Evolutionary conservation across 352 stramenopile species (phyloP), one percentile per base, ranked within the genome.

Genomic region (Pythium angustatum): DNA sequence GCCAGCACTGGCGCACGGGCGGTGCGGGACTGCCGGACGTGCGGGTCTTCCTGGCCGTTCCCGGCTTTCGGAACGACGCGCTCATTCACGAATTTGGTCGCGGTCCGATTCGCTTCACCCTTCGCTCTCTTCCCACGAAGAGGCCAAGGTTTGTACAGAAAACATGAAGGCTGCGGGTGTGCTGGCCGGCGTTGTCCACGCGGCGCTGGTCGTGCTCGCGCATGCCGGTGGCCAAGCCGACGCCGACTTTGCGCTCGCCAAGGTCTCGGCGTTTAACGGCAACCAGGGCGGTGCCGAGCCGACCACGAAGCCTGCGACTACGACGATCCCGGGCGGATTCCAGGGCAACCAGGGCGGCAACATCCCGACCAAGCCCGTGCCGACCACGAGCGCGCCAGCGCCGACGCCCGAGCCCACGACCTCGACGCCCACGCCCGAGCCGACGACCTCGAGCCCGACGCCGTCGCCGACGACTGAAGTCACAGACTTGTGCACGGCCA

Each of bases 21-120:
- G n/a, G n/a, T n/a, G n/a, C n/a, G n/a, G n/a, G 47, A 38, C 24
- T 21, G 47, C 47, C 26, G 47, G 26, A 53, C 47, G 47, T 21
- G 34, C n/a, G n/a, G n/a, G n/a, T n/a, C n/a, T n/a, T n/a, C n/a
- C n/a, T n/a, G n/a, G n/a, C n/a, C 24, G 3, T 15, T 7, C 5
- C 43, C 43, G 43, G n/a, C n/a, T n/a, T n/a, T n/a, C n/a, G n/a
- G n/a, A n/a, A n/a, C n/a, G n/a, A n/a, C 50, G n/a, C 30, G 31
- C 24, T 61, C 53, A 61, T 34, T 61, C 54, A 19, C 40, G 54
- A 62, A 62, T 62, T 53, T 58, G 51, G 50, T 57, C 50, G 30
- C 30, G 12, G n/a, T 9, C 17, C 27, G 5, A 53, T 22, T 44
- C 41, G n/a, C 28, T 47, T 14, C 26, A 51, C 38, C 53, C 40